Conservation (phyloP, 345 rosid genomes). For the Leavenworthia alabamica region DNA sequence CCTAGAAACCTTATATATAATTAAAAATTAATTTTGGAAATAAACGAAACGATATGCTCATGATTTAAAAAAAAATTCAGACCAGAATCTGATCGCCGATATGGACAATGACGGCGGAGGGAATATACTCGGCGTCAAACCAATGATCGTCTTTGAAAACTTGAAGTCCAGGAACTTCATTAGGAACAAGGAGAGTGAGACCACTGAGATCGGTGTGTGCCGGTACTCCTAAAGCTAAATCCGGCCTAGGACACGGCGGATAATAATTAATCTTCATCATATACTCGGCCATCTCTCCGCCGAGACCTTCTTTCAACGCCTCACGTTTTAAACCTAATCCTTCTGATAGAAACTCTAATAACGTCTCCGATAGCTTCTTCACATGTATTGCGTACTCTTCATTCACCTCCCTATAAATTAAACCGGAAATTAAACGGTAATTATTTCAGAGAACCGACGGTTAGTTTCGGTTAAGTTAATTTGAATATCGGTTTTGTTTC, state of each 20-base stretch:
- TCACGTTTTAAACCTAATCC: slow-evolving; percentile 56
- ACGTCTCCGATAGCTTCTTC: slow-evolving; percentile 43
- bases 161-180: slow-evolving; percentile 82
- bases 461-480: background rate
- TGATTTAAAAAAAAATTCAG: background rate
- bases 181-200: slow-evolving; percentile 72
- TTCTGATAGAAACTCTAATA: slow-evolving; percentile 41
- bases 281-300: slow-evolving; percentile 59
- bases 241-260: slow-evolving; percentile 90
- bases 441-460: background rate
- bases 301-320: slow-evolving; percentile 44
- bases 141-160: slow-evolving; percentile 59
- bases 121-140: slow-evolving; percentile 65
- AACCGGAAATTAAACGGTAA: background rate
- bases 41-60: background rate
- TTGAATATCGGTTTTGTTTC: background rate
- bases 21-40: background rate
- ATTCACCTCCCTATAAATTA: slow-evolving; percentile 49
- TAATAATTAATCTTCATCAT: slow-evolving; percentile 79
- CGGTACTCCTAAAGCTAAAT: slow-evolving; percentile 67
- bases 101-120: slow-evolving; percentile 67
- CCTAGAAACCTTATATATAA: background rate
- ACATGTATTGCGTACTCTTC: slow-evolving; percentile 57
- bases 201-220: slow-evolving; percentile 78
- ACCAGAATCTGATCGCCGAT: slow-evolving; percentile 87